Evolutionary conservation across 352 stramenopile genomes (phyloP).

Genomic region (Phytophthora sp.): DNA sequence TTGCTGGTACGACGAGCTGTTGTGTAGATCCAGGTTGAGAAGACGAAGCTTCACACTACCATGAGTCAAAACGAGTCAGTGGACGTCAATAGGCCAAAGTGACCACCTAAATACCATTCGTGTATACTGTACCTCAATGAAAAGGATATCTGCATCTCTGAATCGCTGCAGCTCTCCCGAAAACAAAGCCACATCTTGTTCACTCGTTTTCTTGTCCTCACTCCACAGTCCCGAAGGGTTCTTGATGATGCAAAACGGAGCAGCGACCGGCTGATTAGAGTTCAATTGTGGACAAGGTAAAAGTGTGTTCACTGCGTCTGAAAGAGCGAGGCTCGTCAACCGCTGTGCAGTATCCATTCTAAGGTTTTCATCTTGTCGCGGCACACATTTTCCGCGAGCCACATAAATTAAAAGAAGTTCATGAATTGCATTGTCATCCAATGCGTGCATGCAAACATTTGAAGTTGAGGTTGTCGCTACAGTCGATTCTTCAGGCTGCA

Average conservation of each 20-base stretch:
- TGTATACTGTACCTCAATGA: constrained; percentile 40
- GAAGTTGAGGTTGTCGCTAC: background rate
- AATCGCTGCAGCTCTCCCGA: constrained; percentile 10
- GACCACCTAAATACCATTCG: too few species aligned
- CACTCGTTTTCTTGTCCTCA: background rate
- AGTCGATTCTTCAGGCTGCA: background rate
- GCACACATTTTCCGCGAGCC: constrained; percentile 17
- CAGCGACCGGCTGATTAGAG: background rate
- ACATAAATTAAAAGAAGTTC: constrained; percentile 48
- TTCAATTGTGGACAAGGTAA: constrained; percentile 9
- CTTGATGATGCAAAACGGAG: constrained; percentile 35
- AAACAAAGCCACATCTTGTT: background rate
- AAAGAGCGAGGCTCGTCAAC: constrained; percentile 37
- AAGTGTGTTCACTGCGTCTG: constrained; percentile 37
- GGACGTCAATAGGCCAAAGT: too few species aligned
- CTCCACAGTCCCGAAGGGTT: constrained; percentile 31
- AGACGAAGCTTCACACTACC: constrained; percentile 10
- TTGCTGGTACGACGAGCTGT: background rate
- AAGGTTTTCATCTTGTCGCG: background rate
- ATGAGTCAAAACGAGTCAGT: background rate
- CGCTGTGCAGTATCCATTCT: background rate
- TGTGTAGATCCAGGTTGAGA: background rate
- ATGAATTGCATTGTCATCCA: constrained; percentile 33
- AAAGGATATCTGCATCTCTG: constrained; percentile 24
- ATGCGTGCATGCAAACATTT: constrained; percentile 23